A percentile compares a stretch with the other conserved stretches of the same genome.
Evolutionary conservation across 2,329 filamentous ascomycete genomes (phyloP).

Genomic region (Aspergillus fijiensis): DNA sequence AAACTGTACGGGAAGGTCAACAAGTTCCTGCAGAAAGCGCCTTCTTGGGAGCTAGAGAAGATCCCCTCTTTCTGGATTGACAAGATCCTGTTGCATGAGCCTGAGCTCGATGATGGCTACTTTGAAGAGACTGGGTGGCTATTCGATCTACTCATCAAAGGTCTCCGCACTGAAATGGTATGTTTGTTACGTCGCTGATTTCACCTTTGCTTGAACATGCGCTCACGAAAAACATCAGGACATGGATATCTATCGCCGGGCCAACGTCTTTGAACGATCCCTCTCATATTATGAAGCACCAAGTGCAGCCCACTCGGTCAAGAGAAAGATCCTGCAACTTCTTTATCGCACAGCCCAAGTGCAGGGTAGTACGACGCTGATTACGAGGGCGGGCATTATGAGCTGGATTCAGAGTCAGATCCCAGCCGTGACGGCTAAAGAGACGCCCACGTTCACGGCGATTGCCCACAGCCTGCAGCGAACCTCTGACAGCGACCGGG

Average conservation of each 20-base stretch:
- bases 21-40: conserved; percentile 73
- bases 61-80: conserved; percentile 62
- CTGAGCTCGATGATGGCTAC: conserved; percentile 70
- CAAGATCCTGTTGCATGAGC: conserved; percentile 70
- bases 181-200: conserved; percentile 15
- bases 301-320: conserved; percentile 59
- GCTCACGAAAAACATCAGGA: conserved; percentile 35
- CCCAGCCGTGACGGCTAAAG: conserved; percentile 49
- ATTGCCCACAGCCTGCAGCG: conserved; percentile 62
- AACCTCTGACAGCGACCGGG: conserved; percentile 65
- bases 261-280: conserved; percentile 71
- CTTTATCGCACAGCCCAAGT: conserved; percentile 67
- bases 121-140: conserved; percentile 75
- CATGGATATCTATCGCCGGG: conserved; percentile 53
- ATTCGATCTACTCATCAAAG: conserved; percentile 67
- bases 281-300: conserved; percentile 68
- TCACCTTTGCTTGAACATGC: neutral
- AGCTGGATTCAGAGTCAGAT: conserved; percentile 70
- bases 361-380: conserved; percentile 73
- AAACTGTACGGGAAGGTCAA: conserved; percentile 85
- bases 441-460: conserved; percentile 47
- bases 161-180: conserved; percentile 58
- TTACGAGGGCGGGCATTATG: conserved; percentile 72
- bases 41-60: conserved; percentile 66
- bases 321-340: conserved; percentile 61